Conservation (phyloP, 768 basidiomycete species). For the Tricholoma saponaceum region DNA sequence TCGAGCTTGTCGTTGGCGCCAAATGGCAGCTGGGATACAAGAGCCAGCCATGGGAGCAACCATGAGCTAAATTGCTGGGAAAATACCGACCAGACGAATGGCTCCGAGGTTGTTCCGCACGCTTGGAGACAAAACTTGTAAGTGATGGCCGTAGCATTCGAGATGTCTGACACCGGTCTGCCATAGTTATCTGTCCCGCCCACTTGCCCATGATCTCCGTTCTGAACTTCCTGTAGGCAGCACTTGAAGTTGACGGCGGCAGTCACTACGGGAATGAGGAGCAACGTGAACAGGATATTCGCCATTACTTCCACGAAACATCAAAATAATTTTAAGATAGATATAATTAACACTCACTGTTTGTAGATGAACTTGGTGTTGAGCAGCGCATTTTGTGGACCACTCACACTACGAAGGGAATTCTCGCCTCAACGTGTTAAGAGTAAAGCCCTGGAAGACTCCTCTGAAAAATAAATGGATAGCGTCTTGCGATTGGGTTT, state of each 20-base stretch:
- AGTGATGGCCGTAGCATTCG: conserved; percentile 23
- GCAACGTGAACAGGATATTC: not conserved
- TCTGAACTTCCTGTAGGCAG: conserved; percentile 17
- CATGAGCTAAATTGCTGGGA: conserved; percentile 39
- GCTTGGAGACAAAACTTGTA: conserved; percentile 22
- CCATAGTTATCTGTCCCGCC: conserved; percentile 26
- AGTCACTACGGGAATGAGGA: not conserved
- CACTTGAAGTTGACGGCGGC: conserved; percentile 13
- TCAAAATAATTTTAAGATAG: not conserved
- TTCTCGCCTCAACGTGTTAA: no score
- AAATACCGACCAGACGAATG: conserved; percentile 29
- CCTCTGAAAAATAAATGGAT: no score
- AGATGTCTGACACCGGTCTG: conserved; percentile 15
- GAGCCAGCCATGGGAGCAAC: conserved; percentile 45
- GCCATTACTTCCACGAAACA: not conserved
- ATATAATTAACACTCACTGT: not conserved
- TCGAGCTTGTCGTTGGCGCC: conserved; percentile 34
- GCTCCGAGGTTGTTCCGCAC: conserved; percentile 22
- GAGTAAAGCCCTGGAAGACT: no score
- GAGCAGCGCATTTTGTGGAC: no score
- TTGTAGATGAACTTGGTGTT: no score
- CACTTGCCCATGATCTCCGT: conserved; percentile 8
- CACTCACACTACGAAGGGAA: no score
- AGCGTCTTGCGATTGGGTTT: no score
- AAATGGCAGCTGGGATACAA: conserved; percentile 48